Percentiles rank a stretch among this genome's conserved stretches.
Conservation (phyloP, 2,329 filamentous ascomycete genomes). For the Kalaharituber pfeilii region DNA sequence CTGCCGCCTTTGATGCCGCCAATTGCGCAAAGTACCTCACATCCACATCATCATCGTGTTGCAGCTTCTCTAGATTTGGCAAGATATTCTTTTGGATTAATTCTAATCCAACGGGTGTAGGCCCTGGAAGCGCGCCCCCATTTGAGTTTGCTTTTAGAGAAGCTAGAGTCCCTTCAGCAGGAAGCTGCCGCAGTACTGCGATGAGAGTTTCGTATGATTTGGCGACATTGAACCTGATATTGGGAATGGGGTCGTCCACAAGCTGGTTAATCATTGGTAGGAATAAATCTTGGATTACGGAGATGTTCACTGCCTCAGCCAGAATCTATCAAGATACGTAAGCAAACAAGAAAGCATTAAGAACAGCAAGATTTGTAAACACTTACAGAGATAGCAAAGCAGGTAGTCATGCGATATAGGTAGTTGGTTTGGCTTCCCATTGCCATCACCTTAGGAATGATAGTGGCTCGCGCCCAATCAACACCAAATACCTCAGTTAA, state of each 20-base stretch:
- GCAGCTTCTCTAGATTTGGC: constrained; percentile 82
- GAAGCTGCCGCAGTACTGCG: constrained; percentile 76
- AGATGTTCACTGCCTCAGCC: constrained; percentile 76
- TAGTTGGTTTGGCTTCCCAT: constrained; percentile 99
- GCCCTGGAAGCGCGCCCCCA: constrained; percentile 34
- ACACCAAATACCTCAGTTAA: constrained; percentile 96
- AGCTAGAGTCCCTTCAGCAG: constrained; percentile 71
- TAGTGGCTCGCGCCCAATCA: constrained; percentile 90
- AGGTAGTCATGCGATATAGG: constrained; percentile 99
- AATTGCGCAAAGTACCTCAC: constrained; percentile 95
- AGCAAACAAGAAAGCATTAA: background rate
- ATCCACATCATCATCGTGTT: constrained; percentile 94
- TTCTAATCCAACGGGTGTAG: constrained; percentile 56
- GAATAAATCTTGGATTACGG: constrained; percentile 83
- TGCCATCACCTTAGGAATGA: constrained; percentile 94
- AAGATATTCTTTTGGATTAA: constrained; percentile 74
- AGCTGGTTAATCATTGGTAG: constrained; percentile 93
- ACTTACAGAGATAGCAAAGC: constrained; percentile 92
- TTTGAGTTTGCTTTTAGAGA: constrained; percentile 50
- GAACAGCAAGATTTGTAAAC: background rate
- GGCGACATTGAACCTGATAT: constrained; percentile 98
- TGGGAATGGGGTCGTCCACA: constrained; percentile 84
- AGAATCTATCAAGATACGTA: constrained; percentile 49
- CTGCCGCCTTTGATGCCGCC: constrained; percentile 44
- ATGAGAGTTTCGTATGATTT: constrained; percentile 91